These are phyloP conservation scores for Zizania latifolia DNA, from an alignment of 176 grass and related monocot species.

Conservation along the genomic window DNA sequence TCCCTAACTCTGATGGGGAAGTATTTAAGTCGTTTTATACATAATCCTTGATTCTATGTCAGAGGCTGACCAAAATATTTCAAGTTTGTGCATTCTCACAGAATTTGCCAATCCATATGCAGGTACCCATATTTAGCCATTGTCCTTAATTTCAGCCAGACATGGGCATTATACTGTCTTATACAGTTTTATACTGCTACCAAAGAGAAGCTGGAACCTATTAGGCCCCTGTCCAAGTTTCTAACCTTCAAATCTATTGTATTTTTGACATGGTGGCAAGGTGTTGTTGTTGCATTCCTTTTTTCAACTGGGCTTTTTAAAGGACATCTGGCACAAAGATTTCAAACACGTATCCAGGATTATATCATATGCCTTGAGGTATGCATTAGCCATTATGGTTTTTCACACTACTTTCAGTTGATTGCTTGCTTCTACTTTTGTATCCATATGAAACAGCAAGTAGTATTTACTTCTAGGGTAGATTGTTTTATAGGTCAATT, in stretches of 20 bases:
- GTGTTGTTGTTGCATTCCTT: slow-evolving; percentile 90
- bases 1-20: not conserved
- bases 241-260: slow-evolving; percentile 99
- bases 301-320: slow-evolving; percentile 89
- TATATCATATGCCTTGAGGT: slow-evolving; percentile 99
- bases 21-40: not conserved
- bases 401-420: slow-evolving; percentile 10
- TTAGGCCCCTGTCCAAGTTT: slow-evolving; percentile 92
- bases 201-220: slow-evolving; percentile 91
- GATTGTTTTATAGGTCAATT: slow-evolving; percentile 11
- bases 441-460: not conserved
- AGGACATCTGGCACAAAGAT: slow-evolving; percentile 81
- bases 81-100: slow-evolving; percentile 5
- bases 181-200: slow-evolving; percentile 90
- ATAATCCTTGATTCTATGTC: not conserved
- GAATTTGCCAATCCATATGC: slow-evolving; percentile 6
- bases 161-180: slow-evolving; percentile 98
- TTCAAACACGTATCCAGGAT: slow-evolving; percentile 90
- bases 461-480: not conserved
- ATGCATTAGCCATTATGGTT: slow-evolving; percentile 26
- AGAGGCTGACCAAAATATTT: not conserved
- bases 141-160: slow-evolving; percentile 96
- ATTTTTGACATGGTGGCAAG: slow-evolving; percentile 99
- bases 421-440: slow-evolving; percentile 7
- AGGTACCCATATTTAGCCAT: slow-evolving; percentile 98